Evolutionary conservation across 345 rosid genomes (phyloP), one percentile per base, ranked within the genome.

Genomic region (Luvunga scandens): DNA sequence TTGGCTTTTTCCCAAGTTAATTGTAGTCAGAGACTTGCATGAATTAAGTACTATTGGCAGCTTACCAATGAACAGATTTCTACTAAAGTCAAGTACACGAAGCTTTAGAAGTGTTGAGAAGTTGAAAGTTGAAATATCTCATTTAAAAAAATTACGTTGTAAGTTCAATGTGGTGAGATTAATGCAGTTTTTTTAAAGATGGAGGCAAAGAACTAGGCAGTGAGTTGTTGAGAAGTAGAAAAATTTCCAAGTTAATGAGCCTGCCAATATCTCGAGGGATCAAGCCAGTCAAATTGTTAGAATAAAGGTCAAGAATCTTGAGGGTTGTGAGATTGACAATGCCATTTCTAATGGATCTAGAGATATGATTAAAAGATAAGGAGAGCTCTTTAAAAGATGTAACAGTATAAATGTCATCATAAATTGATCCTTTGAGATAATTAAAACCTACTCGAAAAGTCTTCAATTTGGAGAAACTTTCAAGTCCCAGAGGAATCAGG

Each of bases 361-460:
- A 66, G 22, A 79, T 33, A 7, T 57, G 13, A 68, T 73, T 73
- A 27, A 34, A 4, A 27, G 81, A 65, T 39, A 72, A 42, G 21
- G 74, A 73, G 7, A 73, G 31, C 25, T 59, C 63, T 56, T 38
- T 12, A 28, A 79, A 61, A 24, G 74, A 22, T 0, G 33, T 21
- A 30, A 50, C 69, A n/a, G 22, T 1, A 53, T 57, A 73, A 19
- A 79, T 21, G 19, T 67, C 78, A 18, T 65, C 60, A 12, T 75
- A 69, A 39, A 73, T 16, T 25, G 24, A 4, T 7, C 78, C 73
- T 5, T 74, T 66, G 66, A 79, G 78, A 10, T 28, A 24, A 27
- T 79, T 79, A 28, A 74, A 74, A 57, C 78, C 82, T 56, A 75
- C 82, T 4, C 78, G 62, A 65, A 79, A 69, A 6, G 18, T 42